Conservation (phyloP, 768 basidiomycete genomes). For the Lentinula lateritia region DNA sequence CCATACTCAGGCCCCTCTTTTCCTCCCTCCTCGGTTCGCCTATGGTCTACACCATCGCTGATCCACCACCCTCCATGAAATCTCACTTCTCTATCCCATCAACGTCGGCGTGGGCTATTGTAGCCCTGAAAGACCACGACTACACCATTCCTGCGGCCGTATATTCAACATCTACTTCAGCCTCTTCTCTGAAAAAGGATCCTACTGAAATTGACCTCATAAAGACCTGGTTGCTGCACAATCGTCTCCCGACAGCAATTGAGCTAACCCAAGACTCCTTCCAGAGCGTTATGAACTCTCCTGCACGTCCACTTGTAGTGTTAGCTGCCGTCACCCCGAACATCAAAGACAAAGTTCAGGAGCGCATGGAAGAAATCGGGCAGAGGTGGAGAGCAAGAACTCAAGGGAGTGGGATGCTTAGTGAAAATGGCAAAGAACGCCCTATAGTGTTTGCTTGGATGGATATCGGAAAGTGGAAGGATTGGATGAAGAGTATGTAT, state of each 20-base stretch:
- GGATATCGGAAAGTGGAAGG: slow-evolving; percentile 77
- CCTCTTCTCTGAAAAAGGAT: slow-evolving; percentile 15
- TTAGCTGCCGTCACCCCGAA: slow-evolving; percentile 48
- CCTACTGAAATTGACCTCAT: slow-evolving; percentile 15
- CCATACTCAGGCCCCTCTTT: slow-evolving; percentile 2
- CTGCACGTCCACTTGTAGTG: slow-evolving; percentile 71
- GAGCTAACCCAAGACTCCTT: slow-evolving; percentile 80
- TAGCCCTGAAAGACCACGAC: slow-evolving; percentile 64
- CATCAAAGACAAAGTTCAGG: slow-evolving; percentile 34
- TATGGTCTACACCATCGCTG: slow-evolving; percentile 34
- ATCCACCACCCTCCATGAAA: slow-evolving; percentile 24
- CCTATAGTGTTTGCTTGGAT: slow-evolving; percentile 83
- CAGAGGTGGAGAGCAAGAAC: slow-evolving; percentile 61
- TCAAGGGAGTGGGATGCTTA: slow-evolving; percentile 31
- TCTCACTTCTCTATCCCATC: slow-evolving; percentile 30
- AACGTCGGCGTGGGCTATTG: slow-evolving; percentile 51
- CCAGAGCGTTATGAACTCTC: slow-evolving; percentile 81
- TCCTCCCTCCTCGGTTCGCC: slow-evolving; percentile 43
- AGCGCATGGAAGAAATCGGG: slow-evolving; percentile 46
- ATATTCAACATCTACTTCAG: slow-evolving; percentile 17
- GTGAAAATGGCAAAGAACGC: slow-evolving; percentile 32
- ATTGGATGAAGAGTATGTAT: slow-evolving; percentile 93
- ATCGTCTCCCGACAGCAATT: slow-evolving; percentile 68
- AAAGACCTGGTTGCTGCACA: slow-evolving; percentile 51
- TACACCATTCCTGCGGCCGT: slow-evolving; percentile 36